Evolutionary conservation across 306 rosid genomes (phyloP).

Genomic region (Vigna radiata): DNA sequence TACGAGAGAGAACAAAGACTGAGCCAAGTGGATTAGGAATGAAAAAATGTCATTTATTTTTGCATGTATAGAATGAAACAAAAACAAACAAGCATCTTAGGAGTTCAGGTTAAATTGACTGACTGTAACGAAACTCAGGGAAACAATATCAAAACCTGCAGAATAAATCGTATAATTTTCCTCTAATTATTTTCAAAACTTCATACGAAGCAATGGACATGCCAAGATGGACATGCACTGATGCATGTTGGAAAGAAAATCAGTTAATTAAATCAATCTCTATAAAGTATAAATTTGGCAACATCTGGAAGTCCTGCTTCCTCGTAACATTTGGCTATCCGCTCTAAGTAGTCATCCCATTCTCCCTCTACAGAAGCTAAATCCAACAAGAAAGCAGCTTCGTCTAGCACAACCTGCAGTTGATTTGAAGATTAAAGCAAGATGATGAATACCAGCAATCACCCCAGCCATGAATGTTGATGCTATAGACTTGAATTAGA

Average conservation of each 20-base stretch:
- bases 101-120: background rate
- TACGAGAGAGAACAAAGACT: too few species aligned
- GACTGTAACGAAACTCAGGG: slow-evolving; percentile 19
- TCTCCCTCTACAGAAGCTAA: slow-evolving; percentile 90
- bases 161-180: slow-evolving; percentile 27
- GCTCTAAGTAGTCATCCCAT: slow-evolving; percentile 77
- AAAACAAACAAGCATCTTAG: slow-evolving; percentile 15
- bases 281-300: slow-evolving; percentile 72
- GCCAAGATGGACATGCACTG: slow-evolving; percentile 15
- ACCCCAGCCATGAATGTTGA: slow-evolving; percentile 5
- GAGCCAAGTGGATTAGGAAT: slow-evolving; percentile 12
- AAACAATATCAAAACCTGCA: slow-evolving; percentile 2
- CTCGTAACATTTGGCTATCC: slow-evolving; percentile 76
- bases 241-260: slow-evolving; percentile 24
- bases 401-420: slow-evolving; percentile 84
- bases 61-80: slow-evolving; percentile 34
- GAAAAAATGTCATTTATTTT: slow-evolving; percentile 9
- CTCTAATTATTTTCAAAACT: slow-evolving; percentile 33
- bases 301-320: slow-evolving; percentile 78
- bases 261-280: slow-evolving; percentile 47
- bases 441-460: slow-evolving; percentile 5
- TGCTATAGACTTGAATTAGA: background rate
- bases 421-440: slow-evolving; percentile 24
- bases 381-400: slow-evolving; percentile 92
- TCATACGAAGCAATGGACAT: slow-evolving; percentile 25